A percentile compares a stretch with the other conserved stretches of the same genome.
These are phyloP conservation scores for Pyricularia pennisetigena DNA, from an alignment of 2,329 filamentous ascomycete genomes.

Conservation along the genomic window DNA sequence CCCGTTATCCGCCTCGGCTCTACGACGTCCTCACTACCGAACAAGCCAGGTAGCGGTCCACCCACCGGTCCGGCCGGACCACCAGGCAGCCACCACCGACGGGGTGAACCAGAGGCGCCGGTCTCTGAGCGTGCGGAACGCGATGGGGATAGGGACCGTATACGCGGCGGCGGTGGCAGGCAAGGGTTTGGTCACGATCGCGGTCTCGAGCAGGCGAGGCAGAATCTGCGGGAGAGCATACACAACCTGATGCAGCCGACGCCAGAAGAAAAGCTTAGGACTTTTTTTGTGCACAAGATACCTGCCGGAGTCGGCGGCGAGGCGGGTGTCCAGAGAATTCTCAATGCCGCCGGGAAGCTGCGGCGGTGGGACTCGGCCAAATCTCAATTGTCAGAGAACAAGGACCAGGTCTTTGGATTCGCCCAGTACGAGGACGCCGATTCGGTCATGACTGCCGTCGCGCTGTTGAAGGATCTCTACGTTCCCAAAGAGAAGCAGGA, in stretches of 20 bases:
- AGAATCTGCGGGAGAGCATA: slow-evolving; percentile 56
- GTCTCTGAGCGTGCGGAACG: slow-evolving; percentile 39
- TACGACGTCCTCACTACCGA: slow-evolving; percentile 43
- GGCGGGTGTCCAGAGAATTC: slow-evolving; percentile 66
- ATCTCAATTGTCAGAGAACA: slow-evolving; percentile 52
- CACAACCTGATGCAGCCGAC: slow-evolving; percentile 72
- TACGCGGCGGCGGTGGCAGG: slow-evolving; percentile 21
- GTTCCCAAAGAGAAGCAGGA: slow-evolving; percentile 71
- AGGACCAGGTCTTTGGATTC: slow-evolving; percentile 84
- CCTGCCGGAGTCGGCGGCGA: slow-evolving; percentile 70
- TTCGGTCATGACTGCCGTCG: slow-evolving; percentile 74
- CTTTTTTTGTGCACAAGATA: slow-evolving; percentile 82
- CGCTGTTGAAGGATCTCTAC: slow-evolving; percentile 72
- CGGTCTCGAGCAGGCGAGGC: slow-evolving; percentile 56
- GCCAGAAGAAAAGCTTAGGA: slow-evolving; percentile 82
- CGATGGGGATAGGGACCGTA: background rate
- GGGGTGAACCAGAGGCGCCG: slow-evolving; percentile 31
- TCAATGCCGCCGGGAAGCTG: slow-evolving; percentile 67
- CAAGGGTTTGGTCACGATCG: slow-evolving; percentile 52
- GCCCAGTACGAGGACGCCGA: slow-evolving; percentile 90
- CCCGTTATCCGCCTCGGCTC: slow-evolving; percentile 92
- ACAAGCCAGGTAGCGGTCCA: slow-evolving; percentile 47
- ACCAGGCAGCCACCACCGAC: slow-evolving; percentile 15
- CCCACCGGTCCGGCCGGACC: slow-evolving; percentile 13
- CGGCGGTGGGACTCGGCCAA: slow-evolving; percentile 76